Base-by-base conservation (phyloP, 495 filamentous ascomycete genomes). In the Ramalina intermedia region DNA sequence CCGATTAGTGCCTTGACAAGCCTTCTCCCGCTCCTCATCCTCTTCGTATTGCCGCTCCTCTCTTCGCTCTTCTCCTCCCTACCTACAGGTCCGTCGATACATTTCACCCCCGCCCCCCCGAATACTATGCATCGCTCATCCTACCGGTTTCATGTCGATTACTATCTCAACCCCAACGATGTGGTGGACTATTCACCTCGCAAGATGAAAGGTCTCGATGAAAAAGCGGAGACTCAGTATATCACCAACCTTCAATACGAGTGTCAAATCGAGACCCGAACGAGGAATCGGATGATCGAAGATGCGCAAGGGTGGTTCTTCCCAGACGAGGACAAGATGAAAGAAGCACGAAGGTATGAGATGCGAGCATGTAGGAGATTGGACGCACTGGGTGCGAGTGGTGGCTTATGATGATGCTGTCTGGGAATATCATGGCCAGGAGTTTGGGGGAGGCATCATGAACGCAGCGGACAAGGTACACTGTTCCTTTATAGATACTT, bases 291-390 rank as follows among this genome's bases (percentile, higher is more conserved):
- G 27, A 69, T 88, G 65, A 66, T 79, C 39, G 76, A 95, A 44
- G 83, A 85, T 27, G 89, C 91, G 2, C 79, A 84, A 57, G 90
- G 91, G 12, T 95, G 86, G 84, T 88, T 96, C 58, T 85, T 76
- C 65, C 74, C 73, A 37, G 87, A 95, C 61, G 67, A 71, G 33
- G 80, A 80, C 46, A 85, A 85, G 72, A 77, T 95, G 79, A 69
- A 75, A 51, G 62, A 68, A 50, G 82, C 82, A 23, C 66, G 74
- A 37, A 66, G 69, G 4, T 73, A 84, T 69, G 72, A 80, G 49
- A 65, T 77, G 64, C 71, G 67, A 62, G 73, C 64, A 53, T 84
- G 80, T 60, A 61, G 59, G 55, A 67, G 65, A 49, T 57, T 81
- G 53, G 66, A 74, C 43, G 57, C 66, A 40, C 56, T 78, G 55